Base-by-base conservation (phyloP, 2,329 filamentous ascomycete species). In the Allantophomopsis lycopodina region DNA sequence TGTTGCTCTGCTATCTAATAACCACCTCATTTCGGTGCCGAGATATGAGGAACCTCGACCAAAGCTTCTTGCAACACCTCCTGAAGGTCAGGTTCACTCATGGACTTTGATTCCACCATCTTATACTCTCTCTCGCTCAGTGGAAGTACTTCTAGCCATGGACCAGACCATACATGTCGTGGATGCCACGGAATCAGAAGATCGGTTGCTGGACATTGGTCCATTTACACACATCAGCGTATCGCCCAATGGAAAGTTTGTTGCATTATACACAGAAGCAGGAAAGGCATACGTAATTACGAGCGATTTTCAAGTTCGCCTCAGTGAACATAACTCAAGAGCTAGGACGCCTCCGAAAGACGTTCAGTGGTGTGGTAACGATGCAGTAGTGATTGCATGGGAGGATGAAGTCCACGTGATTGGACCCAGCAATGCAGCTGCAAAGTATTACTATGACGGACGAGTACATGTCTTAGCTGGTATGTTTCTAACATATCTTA, bases 331-430 rank as follows among this genome's bases (percentile, higher is more conserved):
- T 55, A 79, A 94, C 52, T 89, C 88, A 1, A 79, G 79, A 48
- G 88, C 85, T 8, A 82, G 81, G 57, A 94, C 86, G 5, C 71
- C 80, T 2, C 91, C 91, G 3, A 82, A 85, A 50, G 85, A 91
- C 46, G 71, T 98, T 44, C 81, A 91, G 51, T 98, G 91, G 91
- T 98, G 91, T 58, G 91, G 91, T 5, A 89, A 91, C 51, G 89
- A 96, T 59, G 86, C 88, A 12, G 83, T 91, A 3, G 76, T 94
- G 20, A 76, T 98, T 50, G 88, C 88, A 0, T 98, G 91, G 91
- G 91, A 96, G 55, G 91, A 98, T 54, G 91, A 98, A 58, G 80
- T 98, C 4, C 91, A 95, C 54, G 71, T 98, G 20, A 82, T 98
- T 44, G 91, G 89, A 0, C 86, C 87, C 0, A 82, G 79, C 31